Conservation (phyloP, 176 grass and related monocot genomes). For the Microstegium vimineum region DNA sequence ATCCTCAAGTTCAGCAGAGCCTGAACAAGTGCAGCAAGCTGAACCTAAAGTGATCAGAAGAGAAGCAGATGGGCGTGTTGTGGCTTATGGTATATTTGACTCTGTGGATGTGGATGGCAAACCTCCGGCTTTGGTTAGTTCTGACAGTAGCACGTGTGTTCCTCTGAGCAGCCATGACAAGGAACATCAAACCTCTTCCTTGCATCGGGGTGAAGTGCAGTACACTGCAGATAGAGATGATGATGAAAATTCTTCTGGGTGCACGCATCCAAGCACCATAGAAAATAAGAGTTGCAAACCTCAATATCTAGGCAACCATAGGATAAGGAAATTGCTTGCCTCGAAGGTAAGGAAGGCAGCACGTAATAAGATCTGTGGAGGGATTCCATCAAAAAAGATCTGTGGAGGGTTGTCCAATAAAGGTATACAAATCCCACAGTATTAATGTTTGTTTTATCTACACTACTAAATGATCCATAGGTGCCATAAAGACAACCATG, state of each 20-base stretch:
- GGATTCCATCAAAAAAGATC: slow-evolving; percentile 39
- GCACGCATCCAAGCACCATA: slow-evolving; percentile 32
- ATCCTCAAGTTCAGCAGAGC: slow-evolving; percentile 4
- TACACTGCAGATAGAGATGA: slow-evolving; percentile 65
- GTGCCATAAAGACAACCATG: slow-evolving; percentile 14
- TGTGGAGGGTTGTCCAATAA: slow-evolving; percentile 40
- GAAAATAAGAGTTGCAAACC: slow-evolving; percentile 45
- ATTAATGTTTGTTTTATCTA: slow-evolving; percentile 20
- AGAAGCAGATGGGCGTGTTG: slow-evolving; percentile 18
- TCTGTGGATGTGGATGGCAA: slow-evolving; percentile 41
- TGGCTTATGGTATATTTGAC: slow-evolving; percentile 30
- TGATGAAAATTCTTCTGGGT: slow-evolving; percentile 62
- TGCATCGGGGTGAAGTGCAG: slow-evolving; percentile 23
- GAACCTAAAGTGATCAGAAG: slow-evolving; percentile 21
- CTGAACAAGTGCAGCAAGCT: slow-evolving; percentile 39
- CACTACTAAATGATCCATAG: neutral
- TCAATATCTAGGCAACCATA: slow-evolving; percentile 42
- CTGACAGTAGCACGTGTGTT: slow-evolving; percentile 63
- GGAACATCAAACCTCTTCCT: slow-evolving; percentile 26
- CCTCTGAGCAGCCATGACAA: slow-evolving; percentile 38
- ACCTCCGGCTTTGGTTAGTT: slow-evolving; percentile 44
- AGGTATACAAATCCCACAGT: slow-evolving; percentile 36
- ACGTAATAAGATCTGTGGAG: slow-evolving; percentile 43
- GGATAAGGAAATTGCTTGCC: slow-evolving; percentile 63
- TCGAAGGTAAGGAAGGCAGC: slow-evolving; percentile 59